Base-by-base conservation (phyloP, 2,329 filamentous ascomycete genomes). In the Exserohilum turcica region DNA sequence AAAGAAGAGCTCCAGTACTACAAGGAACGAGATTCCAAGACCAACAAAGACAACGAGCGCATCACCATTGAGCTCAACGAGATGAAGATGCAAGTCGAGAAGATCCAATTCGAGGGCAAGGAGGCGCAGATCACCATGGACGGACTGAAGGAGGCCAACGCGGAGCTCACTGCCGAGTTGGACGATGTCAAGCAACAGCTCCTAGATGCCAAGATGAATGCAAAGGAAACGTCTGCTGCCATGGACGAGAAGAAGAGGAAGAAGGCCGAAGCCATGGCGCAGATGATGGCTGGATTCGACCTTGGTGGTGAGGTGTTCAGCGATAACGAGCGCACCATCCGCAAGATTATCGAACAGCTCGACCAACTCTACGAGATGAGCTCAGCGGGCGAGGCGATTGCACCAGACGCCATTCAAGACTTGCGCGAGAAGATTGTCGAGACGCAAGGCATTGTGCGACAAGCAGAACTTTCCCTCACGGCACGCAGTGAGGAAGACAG, bases 241-340 rank as follows among this genome's bases (percentile, higher is more conserved):
- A 79, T 95, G 16, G 93, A 97, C 65, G 94, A 97, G 77, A 99
- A 99, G 82, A 95, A 97, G 78, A 93, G 92, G 82, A 92, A 92
- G 79, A 99, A 99, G 83, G 91, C 92, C 0, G 94, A 99, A 79
- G 94, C 95, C 78, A 99, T 99, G 94, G 94, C 94, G 37, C 90
- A 97, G 83, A 99, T 99, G 94, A 97, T 99, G 93, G 94, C 94
- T 54, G 92, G 93, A 3, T 97, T 99, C 67, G 93, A 99, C 69
- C 84, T 99, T 29, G 93, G 92, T 38, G 88, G 89, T 43, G 92
- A 97, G 52, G 87, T 95, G 28, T 96, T 97, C 74, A 96, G 92
- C 63, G 90, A 94, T 53, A 96, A 96, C 65, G 94, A 99, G 75
- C 85, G 88, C 59, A 87, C 86, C 44, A 90, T 99, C 53, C 86